These are phyloP conservation scores for Gymnopilus dilepis DNA, from an alignment of 768 basidiomycete species.

Conservation along the genomic window DNA sequence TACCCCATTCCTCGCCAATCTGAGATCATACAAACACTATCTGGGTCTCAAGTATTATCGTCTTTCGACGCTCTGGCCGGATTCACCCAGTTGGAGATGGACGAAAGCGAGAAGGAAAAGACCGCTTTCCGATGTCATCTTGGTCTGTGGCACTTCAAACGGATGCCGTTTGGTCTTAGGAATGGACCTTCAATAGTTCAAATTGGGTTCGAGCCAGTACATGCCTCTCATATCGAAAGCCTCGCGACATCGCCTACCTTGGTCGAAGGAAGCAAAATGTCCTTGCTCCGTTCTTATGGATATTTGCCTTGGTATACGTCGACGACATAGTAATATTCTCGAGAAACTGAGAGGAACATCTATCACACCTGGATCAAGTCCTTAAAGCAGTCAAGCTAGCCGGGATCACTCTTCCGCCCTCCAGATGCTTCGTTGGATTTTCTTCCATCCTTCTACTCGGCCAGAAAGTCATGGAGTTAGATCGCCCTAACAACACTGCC, in stretches of 20 bases:
- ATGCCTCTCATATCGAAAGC: too few relatives aligned
- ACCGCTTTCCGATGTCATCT: neutral
- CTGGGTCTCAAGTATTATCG: neutral
- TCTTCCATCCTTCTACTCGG: neutral
- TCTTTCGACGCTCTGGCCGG: too few relatives aligned
- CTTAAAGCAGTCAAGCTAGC: neutral
- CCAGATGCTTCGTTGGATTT: neutral
- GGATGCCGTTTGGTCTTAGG: neutral
- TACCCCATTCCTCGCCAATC: neutral
- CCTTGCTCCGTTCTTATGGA: neutral
- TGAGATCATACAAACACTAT: neutral
- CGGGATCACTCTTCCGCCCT: neutral
- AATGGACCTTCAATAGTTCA: neutral
- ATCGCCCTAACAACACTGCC: neutral
- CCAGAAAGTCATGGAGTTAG: constrained; percentile 7
- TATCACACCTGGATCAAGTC: neutral
- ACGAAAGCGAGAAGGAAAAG: neutral
- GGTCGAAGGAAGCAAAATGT: neutral
- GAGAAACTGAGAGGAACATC: constrained; percentile 4
- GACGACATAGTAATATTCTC: constrained; percentile 7
- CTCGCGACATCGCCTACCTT: too few relatives aligned
- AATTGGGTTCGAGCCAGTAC: too few relatives aligned
- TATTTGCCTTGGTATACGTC: constrained; percentile 9
- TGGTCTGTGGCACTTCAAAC: neutral
- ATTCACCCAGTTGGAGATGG: neutral